Percentiles rank a stretch among this genome's conserved stretches.
These are phyloP conservation scores for Podospora australis DNA, from an alignment of 495 filamentous ascomycete species.

Conservation along the genomic window DNA sequence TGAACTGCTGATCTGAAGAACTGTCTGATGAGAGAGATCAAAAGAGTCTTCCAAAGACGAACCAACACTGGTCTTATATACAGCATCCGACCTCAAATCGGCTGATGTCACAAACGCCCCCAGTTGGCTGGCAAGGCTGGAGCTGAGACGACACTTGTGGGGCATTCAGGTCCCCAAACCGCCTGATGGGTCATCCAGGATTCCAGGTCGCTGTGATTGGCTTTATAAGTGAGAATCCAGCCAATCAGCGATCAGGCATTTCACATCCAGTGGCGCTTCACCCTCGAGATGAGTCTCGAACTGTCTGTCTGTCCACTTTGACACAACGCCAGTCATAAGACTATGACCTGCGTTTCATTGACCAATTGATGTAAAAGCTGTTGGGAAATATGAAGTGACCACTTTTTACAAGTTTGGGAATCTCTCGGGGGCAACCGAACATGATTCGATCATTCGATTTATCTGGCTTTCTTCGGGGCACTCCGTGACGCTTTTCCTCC, in stretches of 20 bases:
- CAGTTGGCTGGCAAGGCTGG: slow-evolving; percentile 8
- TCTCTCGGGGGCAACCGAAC: too few relatives aligned
- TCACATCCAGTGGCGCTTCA: slow-evolving; percentile 17
- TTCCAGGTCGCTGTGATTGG: slow-evolving; percentile 22
- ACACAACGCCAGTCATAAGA: too few relatives aligned
- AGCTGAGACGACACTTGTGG: background rate
- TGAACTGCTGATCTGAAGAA: background rate
- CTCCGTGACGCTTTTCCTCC: too few relatives aligned
- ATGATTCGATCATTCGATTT: too few relatives aligned
- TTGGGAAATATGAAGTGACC: too few relatives aligned
- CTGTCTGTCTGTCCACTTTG: background rate
- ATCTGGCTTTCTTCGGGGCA: too few relatives aligned
- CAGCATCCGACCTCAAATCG: background rate
- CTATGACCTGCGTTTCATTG: too few relatives aligned
- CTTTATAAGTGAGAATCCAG: background rate
- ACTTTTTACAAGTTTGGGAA: too few relatives aligned
- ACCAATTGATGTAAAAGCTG: too few relatives aligned
- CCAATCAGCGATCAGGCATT: slow-evolving; percentile 23
- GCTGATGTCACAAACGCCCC: slow-evolving; percentile 13
- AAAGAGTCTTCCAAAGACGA: background rate
- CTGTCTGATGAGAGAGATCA: background rate
- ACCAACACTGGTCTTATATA: slow-evolving; percentile 14
- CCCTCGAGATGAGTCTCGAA: background rate
- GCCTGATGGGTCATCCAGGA: slow-evolving; percentile 13
- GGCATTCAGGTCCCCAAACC: background rate